phyloP scores from a whole-genome alignment of 169 alveolate genomes.

The Plasmodium gonderi region DNA sequence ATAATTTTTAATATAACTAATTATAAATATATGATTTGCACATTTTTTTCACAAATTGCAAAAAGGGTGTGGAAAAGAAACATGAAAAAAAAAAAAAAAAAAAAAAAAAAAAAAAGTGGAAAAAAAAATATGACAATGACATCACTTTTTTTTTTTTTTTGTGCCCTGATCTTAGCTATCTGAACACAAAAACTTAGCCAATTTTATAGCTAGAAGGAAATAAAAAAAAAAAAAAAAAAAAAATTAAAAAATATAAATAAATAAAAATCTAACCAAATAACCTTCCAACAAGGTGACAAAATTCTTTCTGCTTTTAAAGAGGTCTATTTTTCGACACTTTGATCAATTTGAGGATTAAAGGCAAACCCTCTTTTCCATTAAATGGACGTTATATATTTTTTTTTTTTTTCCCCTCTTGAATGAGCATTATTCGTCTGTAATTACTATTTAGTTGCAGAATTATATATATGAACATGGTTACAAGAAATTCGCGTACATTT shows the following conservation, averaged over 20 bases:
- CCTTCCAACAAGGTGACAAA: neutral
- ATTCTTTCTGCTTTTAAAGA: neutral
- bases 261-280: neutral
- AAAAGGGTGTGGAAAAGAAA: neutral
- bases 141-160: conserved; percentile 19
- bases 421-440: neutral
- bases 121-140: conserved; percentile 52
- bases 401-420: neutral
- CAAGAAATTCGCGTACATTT: neutral
- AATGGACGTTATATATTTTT: neutral
- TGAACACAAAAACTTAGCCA: conserved; percentile 13
- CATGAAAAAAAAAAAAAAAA: neutral
- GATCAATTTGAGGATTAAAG: neutral
- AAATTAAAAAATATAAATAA: neutral
- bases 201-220: conserved; percentile 4
- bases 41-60: conserved; percentile 33
- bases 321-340: conserved; percentile 21
- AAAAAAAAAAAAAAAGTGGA: conserved; percentile 18
- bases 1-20: neutral
- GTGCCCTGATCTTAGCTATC: conserved; percentile 18
- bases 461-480: neutral
- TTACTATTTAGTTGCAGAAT: neutral
- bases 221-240: neutral
- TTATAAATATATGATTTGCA: conserved; percentile 31
- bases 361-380: neutral